These are phyloP conservation scores for Pythium phragmiticola DNA, from an alignment of 352 stramenopile species.

Conservation along the genomic window DNA sequence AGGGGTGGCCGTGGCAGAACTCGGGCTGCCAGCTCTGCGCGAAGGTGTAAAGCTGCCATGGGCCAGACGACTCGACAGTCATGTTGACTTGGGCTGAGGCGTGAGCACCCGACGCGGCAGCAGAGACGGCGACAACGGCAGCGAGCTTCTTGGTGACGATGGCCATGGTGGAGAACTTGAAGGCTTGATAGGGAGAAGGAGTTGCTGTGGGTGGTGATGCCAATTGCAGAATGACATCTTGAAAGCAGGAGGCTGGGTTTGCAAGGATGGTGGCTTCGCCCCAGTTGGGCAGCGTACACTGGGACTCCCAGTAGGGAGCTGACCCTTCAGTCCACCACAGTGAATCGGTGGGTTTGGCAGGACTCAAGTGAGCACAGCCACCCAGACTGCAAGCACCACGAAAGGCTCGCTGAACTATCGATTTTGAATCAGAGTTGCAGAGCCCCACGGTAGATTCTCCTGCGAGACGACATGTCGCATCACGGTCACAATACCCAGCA, in stretches of 20 bases:
- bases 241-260: too few relatives aligned
- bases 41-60: constrained; percentile 67
- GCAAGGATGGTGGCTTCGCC: too few relatives aligned
- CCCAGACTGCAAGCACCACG: background rate
- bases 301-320: too few relatives aligned
- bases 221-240: background rate
- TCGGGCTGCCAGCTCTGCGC: constrained; percentile 85
- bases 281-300: too few relatives aligned
- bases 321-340: too few relatives aligned
- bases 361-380: background rate
- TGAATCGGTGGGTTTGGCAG: background rate
- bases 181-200: background rate
- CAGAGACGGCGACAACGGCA: background rate
- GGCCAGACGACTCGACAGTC: constrained; percentile 40
- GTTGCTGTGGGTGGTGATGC: background rate
- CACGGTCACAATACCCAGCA: background rate
- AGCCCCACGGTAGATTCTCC: background rate
- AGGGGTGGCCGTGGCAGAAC: constrained; percentile 70
- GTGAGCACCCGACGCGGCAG: background rate
- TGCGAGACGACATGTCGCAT: background rate
- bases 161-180: background rate
- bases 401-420: background rate
- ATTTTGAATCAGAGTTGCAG: background rate
- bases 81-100: background rate
- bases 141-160: background rate